These are phyloP conservation scores for Beauveria varroae DNA, from an alignment of 2,329 filamentous ascomycete genomes.

Conservation along the genomic window DNA sequence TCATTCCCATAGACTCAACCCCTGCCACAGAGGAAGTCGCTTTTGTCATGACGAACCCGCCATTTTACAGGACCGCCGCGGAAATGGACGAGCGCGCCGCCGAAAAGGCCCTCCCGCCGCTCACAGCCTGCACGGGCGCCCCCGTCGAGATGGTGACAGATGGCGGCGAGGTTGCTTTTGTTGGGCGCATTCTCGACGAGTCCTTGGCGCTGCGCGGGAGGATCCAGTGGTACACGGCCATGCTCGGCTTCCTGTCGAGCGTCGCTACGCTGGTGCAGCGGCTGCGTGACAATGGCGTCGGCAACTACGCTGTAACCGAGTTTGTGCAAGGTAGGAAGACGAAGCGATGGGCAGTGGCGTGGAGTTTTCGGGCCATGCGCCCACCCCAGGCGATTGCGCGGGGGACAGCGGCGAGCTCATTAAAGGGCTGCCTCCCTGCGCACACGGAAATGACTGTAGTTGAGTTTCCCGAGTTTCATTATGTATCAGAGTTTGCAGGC, in stretches of 20 bases:
- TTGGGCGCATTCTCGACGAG: conserved; percentile 62
- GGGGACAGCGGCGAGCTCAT: conserved; percentile 31
- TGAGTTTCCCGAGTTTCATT: conserved; percentile 38
- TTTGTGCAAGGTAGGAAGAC: conserved; percentile 75
- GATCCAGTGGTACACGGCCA: conserved; percentile 83
- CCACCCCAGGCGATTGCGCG: conserved; percentile 45
- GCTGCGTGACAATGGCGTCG: conserved; percentile 48
- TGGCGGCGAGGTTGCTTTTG: conserved; percentile 73
- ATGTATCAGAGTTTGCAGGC: conserved; percentile 29
- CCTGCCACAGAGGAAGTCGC: conserved; percentile 46
- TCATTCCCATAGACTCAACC: conserved; percentile 58
- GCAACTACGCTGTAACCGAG: conserved; percentile 76
- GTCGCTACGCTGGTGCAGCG: conserved; percentile 54
- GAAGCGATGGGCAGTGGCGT: conserved; percentile 77
- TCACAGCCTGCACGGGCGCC: conserved; percentile 69
- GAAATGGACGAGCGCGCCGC: conserved; percentile 61
- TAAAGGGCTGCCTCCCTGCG: conserved; percentile 37
- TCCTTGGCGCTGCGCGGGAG: conserved; percentile 50
- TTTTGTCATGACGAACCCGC: conserved; percentile 91
- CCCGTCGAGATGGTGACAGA: conserved; percentile 76
- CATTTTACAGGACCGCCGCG: conserved; percentile 72
- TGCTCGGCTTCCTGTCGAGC: conserved; percentile 77
- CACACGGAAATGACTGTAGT: conserved; percentile 32
- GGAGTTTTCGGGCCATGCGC: conserved; percentile 68
- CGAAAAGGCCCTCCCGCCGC: conserved; percentile 59